Conservation (phyloP, 1,284 basidiomycete species). For the Schizophyllum amplum region DNA sequence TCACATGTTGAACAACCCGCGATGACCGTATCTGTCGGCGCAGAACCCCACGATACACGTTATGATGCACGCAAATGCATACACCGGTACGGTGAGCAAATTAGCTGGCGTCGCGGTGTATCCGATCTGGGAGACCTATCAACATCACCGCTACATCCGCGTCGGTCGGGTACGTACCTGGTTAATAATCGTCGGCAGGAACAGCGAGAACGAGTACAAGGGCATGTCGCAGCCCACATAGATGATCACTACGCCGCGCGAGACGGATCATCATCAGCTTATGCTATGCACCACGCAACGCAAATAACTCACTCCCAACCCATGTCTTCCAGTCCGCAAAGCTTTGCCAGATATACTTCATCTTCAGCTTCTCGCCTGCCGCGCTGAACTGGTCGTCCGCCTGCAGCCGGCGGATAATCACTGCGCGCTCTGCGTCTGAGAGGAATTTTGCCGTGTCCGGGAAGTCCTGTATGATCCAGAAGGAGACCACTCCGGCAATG, state of each 20-base stretch:
- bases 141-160: background rate
- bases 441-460: constrained; percentile 76
- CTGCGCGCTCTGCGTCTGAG: constrained; percentile 56
- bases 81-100: constrained; percentile 63
- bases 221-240: constrained; percentile 55
- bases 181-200: constrained; percentile 66
- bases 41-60: constrained; percentile 57
- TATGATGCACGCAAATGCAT: constrained; percentile 54
- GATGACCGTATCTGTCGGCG: constrained; percentile 51
- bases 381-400: constrained; percentile 68
- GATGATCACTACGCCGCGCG: constrained; percentile 34
- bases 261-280: background rate
- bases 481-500: constrained; percentile 54
- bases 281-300: background rate
- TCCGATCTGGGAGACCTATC: constrained; percentile 25
- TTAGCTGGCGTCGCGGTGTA: constrained; percentile 68
- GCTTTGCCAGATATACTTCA: constrained; percentile 56
- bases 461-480: constrained; percentile 77
- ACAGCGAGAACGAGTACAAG: constrained; percentile 66
- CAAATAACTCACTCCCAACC: constrained; percentile 41
- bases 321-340: constrained; percentile 70
- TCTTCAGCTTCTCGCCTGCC: constrained; percentile 54
- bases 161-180: constrained; percentile 31
- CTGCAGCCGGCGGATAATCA: constrained; percentile 60
- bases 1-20: constrained; percentile 58